A percentile compares a stretch with the other conserved stretches of the same genome.
Conservation (phyloP, 768 basidiomycete species). For the Cubamyces lactineus region DNA sequence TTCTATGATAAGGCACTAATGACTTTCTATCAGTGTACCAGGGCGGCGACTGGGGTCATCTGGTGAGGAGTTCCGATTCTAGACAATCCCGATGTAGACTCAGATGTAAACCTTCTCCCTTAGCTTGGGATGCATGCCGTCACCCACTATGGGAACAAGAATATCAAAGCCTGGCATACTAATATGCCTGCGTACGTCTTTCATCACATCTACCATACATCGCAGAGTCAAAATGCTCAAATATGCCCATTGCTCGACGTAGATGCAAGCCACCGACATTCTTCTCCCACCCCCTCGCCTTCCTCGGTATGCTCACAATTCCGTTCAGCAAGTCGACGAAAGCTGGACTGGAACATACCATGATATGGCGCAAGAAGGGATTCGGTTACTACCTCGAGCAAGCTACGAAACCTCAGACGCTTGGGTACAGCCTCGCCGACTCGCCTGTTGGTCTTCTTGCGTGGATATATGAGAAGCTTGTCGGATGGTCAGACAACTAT, state of each 20-base stretch:
- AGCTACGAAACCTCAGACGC: slow-evolving; percentile 37
- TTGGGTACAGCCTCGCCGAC: slow-evolving; percentile 57
- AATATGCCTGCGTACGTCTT: slow-evolving; percentile 46
- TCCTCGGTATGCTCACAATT: slow-evolving; percentile 31
- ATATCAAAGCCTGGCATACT: slow-evolving; percentile 56
- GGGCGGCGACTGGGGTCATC: slow-evolving; percentile 52
- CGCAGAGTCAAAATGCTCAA: too few relatives aligned
- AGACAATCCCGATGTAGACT: too few relatives aligned
- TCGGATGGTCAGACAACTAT: slow-evolving; percentile 47
- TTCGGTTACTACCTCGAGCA: slow-evolving; percentile 39
- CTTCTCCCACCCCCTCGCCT: slow-evolving; percentile 33
- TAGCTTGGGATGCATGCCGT: slow-evolving; percentile 44
- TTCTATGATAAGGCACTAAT: too few relatives aligned
- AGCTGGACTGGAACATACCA: slow-evolving; percentile 27
- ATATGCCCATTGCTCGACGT: too few relatives aligned
- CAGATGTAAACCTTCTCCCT: too few relatives aligned
- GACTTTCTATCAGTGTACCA: slow-evolving; percentile 52
- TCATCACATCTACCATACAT: too few relatives aligned
- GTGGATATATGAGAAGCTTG: slow-evolving; percentile 43
- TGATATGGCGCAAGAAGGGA: slow-evolving; percentile 30
- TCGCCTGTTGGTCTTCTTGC: slow-evolving; percentile 54
- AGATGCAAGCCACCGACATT: slow-evolving; percentile 34
- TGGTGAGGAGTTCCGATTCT: slow-evolving; percentile 31
- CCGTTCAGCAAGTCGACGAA: slow-evolving; percentile 36
- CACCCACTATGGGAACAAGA: slow-evolving; percentile 41